phyloP scores from a whole-genome alignment of 1,284 basidiomycete species.

The Heterobasidion irregulare region DNA sequence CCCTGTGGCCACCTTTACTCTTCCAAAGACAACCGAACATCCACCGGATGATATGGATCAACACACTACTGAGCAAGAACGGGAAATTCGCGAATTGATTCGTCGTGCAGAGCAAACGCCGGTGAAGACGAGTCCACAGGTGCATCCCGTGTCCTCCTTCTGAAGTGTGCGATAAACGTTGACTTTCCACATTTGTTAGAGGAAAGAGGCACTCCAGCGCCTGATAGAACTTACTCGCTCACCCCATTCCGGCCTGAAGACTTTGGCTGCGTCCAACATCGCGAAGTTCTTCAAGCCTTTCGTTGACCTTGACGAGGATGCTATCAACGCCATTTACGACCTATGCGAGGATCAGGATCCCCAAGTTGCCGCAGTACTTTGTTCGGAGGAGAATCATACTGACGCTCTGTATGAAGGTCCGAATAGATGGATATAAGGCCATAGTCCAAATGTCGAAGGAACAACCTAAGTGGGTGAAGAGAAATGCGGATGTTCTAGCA shows the following conservation, averaged over 20 bases:
- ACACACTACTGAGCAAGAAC: conserved; percentile 19
- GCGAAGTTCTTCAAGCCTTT: conserved; percentile 54
- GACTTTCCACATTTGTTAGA: conserved; percentile 14
- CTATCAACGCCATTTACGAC: conserved; percentile 68
- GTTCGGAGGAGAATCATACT: background rate
- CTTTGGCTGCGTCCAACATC: conserved; percentile 49
- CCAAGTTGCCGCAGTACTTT: conserved; percentile 25
- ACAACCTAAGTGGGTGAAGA: conserved; percentile 51
- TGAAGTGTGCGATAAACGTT: background rate
- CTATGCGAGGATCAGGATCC: conserved; percentile 60
- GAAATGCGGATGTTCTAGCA: conserved; percentile 65
- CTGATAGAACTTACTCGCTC: conserved; percentile 29
- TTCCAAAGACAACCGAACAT: too few species aligned
- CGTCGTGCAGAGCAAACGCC: conserved; percentile 22
- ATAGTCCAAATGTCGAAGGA: conserved; percentile 55
- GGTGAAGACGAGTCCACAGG: conserved; percentile 17
- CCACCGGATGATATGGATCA: conserved; percentile 11
- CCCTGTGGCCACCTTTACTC: too few species aligned
- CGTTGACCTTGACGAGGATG: conserved; percentile 60
- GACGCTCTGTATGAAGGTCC: conserved; percentile 35
- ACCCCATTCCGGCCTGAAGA: conserved; percentile 34
- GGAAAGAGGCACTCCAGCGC: conserved; percentile 25
- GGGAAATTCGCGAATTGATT: conserved; percentile 20
- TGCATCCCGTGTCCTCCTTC: conserved; percentile 8
- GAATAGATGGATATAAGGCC: conserved; percentile 56